Evolutionary conservation across 2,329 filamentous ascomycete species (phyloP).

Genomic region (Nothophoma quercina): DNA sequence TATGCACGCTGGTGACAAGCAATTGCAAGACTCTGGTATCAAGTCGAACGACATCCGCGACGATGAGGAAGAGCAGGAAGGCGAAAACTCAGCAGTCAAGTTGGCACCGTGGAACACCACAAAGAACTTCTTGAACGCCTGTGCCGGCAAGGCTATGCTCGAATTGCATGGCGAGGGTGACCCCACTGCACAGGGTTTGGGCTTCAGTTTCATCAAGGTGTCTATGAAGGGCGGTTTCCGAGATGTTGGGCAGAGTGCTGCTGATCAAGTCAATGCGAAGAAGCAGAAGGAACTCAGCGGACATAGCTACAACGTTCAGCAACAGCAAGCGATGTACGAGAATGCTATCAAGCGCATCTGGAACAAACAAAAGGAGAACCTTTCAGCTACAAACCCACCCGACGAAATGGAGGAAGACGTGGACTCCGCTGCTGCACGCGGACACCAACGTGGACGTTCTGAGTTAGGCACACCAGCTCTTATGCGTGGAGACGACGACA

Average conservation of each 20-base stretch:
- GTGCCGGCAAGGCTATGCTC: slow-evolving; percentile 95
- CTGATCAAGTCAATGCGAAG: slow-evolving; percentile 85
- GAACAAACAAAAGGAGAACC: slow-evolving; percentile 82
- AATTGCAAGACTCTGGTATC: slow-evolving; percentile 90
- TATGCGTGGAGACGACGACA: slow-evolving; percentile 72
- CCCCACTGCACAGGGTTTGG: slow-evolving; percentile 89
- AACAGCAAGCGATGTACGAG: slow-evolving; percentile 91
- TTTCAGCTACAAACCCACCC: slow-evolving; percentile 76
- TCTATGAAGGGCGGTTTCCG: slow-evolving; percentile 99
- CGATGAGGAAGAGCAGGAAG: slow-evolving; percentile 67
- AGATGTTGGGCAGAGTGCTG: slow-evolving; percentile 85
- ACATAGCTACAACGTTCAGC: slow-evolving; percentile 96
- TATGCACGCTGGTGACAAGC: slow-evolving; percentile 94
- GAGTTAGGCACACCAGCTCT: slow-evolving; percentile 68
- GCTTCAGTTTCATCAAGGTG: slow-evolving; percentile 96
- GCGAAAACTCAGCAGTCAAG: slow-evolving; percentile 82
- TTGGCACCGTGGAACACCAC: slow-evolving; percentile 96
- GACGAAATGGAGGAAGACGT: slow-evolving; percentile 76
- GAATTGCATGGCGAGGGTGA: slow-evolving; percentile 94
- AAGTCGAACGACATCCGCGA: slow-evolving; percentile 71
- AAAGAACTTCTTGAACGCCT: slow-evolving; percentile 94
- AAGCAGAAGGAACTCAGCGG: slow-evolving; percentile 73
- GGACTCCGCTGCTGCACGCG: slow-evolving; percentile 57
- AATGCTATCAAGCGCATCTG: slow-evolving; percentile 91
- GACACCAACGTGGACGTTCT: slow-evolving; percentile 60